Percentiles rank a stretch among this genome's conserved stretches.
Evolutionary conservation across 2,329 filamentous ascomycete genomes (phyloP).

Genomic region (Penicillium thymicola): DNA sequence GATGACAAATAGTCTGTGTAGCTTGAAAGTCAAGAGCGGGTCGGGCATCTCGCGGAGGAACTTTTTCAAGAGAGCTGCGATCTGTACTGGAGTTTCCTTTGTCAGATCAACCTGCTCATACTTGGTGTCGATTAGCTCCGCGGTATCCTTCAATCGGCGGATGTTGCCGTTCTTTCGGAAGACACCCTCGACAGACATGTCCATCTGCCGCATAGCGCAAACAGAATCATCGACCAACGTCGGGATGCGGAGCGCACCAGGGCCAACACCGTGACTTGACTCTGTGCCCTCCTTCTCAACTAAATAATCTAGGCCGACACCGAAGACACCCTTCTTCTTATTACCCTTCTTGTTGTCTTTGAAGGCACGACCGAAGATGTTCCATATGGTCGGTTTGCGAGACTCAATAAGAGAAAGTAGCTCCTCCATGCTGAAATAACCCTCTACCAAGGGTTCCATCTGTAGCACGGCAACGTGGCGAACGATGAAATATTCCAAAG

Average conservation of each 20-base stretch:
- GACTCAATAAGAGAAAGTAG: slow-evolving; percentile 89
- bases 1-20: slow-evolving; percentile 85
- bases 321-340: slow-evolving; percentile 94
- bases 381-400: slow-evolving; percentile 93
- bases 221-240: slow-evolving; percentile 94
- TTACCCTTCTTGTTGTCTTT: slow-evolving; percentile 67
- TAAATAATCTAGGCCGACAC: slow-evolving; percentile 80
- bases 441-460: slow-evolving; percentile 88
- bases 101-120: slow-evolving; percentile 82
- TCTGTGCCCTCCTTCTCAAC: slow-evolving; percentile 93
- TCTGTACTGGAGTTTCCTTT: slow-evolving; percentile 85
- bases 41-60: slow-evolving; percentile 94
- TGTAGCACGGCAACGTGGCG: slow-evolving; percentile 90
- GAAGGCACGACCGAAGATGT: slow-evolving; percentile 95
- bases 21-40: slow-evolving; percentile 89
- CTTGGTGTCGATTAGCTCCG: slow-evolving; percentile 81
- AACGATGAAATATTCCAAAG: slow-evolving; percentile 95
- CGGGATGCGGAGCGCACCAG: slow-evolving; percentile 83
- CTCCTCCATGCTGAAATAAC: slow-evolving; percentile 90
- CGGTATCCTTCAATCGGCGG: slow-evolving; percentile 81
- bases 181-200: slow-evolving; percentile 96
- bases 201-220: slow-evolving; percentile 95
- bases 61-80: slow-evolving; percentile 90
- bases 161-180: slow-evolving; percentile 99
- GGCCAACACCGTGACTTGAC: slow-evolving; percentile 94